A percentile compares a stretch with the other conserved stretches of the same genome.
Conservation (phyloP, 1,284 basidiomycete species). For the Austroboletus niveus region DNA sequence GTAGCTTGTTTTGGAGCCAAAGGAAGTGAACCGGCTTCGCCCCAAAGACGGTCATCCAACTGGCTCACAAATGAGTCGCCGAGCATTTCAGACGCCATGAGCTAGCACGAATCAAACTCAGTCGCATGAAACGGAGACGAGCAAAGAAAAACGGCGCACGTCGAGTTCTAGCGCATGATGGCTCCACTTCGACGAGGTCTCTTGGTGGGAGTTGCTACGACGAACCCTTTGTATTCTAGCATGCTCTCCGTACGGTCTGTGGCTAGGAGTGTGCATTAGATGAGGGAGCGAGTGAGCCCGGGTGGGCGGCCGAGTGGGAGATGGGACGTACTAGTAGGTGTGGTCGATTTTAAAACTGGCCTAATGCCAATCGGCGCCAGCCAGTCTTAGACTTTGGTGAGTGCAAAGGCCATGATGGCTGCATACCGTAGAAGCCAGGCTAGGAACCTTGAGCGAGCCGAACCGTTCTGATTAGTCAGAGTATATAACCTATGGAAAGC, state of each 20-base stretch:
- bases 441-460: no score
- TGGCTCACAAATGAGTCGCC: conserved; percentile 13
- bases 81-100: conserved; percentile 49
- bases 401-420: no score
- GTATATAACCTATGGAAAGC: no score
- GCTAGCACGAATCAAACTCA: conserved; percentile 34
- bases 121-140: not conserved
- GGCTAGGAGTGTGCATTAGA: not conserved
- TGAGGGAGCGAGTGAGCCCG: not conserved
- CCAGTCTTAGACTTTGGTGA: no score
- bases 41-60: conserved; percentile 16
- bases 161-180: conserved; percentile 39
- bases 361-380: no score
- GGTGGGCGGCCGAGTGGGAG: not conserved
- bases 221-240: conserved; percentile 25
- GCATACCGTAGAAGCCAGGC: no score
- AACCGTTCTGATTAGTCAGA: no score
- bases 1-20: conserved; percentile 1
- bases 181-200: conserved; percentile 12
- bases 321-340: conserved; percentile 6
- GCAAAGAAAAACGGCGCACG: conserved; percentile 30
- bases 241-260: conserved; percentile 3
- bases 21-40: conserved; percentile 7
- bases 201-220: not conserved
- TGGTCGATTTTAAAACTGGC: no score